phyloP scores from a whole-genome alignment of 345 rosid genomes.

The Lumnitzera littorea region DNA sequence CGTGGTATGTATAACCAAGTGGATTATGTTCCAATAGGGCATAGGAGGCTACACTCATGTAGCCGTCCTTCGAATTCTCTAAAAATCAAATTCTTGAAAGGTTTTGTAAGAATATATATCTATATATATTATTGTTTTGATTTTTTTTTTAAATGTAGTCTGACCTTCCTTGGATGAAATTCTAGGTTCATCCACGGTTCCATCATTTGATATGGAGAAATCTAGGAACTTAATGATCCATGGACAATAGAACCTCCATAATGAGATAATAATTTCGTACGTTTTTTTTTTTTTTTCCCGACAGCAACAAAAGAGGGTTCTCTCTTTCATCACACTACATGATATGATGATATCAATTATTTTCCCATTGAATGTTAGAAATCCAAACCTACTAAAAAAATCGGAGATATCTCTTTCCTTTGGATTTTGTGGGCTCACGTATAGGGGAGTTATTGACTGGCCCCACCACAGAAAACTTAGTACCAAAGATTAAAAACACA shows the following conservation, averaged over 20 bases:
- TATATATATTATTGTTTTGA: too few relatives aligned
- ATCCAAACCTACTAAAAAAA: slow-evolving; percentile 24
- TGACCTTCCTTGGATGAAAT: too few relatives aligned
- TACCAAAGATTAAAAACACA: slow-evolving; percentile 30
- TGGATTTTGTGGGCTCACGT: slow-evolving; percentile 49
- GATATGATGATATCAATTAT: slow-evolving; percentile 15
- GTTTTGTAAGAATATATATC: too few relatives aligned
- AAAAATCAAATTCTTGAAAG: too few relatives aligned
- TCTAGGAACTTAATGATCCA: too few relatives aligned
- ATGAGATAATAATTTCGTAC: slow-evolving; percentile 40
- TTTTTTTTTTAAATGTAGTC: too few relatives aligned
- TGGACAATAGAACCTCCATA: slow-evolving; percentile 28
- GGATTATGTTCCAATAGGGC: too few relatives aligned
- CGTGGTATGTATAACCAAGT: too few relatives aligned
- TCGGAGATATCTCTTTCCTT: slow-evolving; percentile 44
- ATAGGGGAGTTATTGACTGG: slow-evolving; percentile 17
- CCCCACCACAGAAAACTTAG: slow-evolving; percentile 36
- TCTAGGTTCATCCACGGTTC: too few relatives aligned
- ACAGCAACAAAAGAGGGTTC: neutral
- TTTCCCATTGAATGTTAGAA: neutral
- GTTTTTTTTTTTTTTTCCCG: slow-evolving; percentile 2
- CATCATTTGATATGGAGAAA: too few relatives aligned
- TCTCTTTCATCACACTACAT: neutral
- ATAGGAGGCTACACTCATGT: too few relatives aligned
- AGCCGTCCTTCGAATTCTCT: too few relatives aligned